Percentiles rank a stretch among this genome's conserved stretches.
These are phyloP conservation scores for Xylariaceae sp. DNA, from an alignment of 2,329 filamentous ascomycete genomes.

Conservation along the genomic window DNA sequence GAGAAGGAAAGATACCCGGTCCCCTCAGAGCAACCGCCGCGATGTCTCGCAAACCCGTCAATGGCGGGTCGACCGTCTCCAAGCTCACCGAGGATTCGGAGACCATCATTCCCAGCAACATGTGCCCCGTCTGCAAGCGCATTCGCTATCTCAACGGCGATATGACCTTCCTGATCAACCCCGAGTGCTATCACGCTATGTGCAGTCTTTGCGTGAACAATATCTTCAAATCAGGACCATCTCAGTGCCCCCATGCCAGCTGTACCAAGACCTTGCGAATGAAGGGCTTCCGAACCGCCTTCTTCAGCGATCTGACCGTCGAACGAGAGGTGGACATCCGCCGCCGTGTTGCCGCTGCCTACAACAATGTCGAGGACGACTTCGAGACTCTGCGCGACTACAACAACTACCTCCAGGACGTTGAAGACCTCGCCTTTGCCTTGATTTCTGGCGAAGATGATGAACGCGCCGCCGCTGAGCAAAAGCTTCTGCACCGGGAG, in stretches of 20 bases:
- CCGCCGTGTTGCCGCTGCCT: conserved; percentile 68
- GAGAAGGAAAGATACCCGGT: neutral
- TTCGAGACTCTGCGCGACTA: conserved; percentile 79
- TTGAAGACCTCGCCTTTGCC: conserved; percentile 86
- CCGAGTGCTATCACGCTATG: conserved; percentile 99
- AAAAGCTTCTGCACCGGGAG: conserved; percentile 56
- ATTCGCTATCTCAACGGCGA: conserved; percentile 90
- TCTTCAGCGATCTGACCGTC: conserved; percentile 80
- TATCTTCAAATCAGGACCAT: conserved; percentile 86
- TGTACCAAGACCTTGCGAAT: conserved; percentile 84
- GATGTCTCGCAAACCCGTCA: conserved; percentile 37
- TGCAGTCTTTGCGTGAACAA: conserved; percentile 93
- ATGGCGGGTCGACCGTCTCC: conserved; percentile 20
- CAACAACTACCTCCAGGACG: conserved; percentile 91
- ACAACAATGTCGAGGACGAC: conserved; percentile 86
- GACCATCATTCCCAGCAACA: conserved; percentile 50
- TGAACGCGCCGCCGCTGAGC: conserved; percentile 47
- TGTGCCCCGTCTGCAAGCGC: conserved; percentile 96
- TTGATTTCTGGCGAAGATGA: conserved; percentile 68
- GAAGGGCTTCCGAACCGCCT: conserved; percentile 77
- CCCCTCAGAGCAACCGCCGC: conserved; percentile 2
- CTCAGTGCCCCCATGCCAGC: conserved; percentile 84
- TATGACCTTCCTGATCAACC: conserved; percentile 94
- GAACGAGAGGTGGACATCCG: conserved; percentile 94
- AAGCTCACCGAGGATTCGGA: conserved; percentile 11